Percentiles rank a stretch among this genome's conserved stretches.
Evolutionary conservation across 1,284 basidiomycete species (phyloP).

Genomic region (Puccinia polysora): DNA sequence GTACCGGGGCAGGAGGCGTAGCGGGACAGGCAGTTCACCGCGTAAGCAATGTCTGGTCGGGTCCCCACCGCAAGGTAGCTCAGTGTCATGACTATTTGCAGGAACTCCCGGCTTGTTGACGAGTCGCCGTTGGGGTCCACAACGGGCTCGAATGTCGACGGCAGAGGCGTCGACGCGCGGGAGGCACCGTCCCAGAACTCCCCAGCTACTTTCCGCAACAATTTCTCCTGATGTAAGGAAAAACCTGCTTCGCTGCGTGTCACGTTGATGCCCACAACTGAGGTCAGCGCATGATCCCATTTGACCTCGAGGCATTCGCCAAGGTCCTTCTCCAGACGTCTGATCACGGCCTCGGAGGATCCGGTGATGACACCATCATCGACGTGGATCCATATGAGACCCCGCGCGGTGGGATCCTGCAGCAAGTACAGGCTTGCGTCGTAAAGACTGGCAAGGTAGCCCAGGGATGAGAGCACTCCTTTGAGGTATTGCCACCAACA

Average conservation of each 20-base stretch:
- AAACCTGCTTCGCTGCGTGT: not conserved
- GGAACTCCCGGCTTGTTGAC: not conserved
- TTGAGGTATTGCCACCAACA: constrained; percentile 24
- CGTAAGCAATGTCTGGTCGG: not conserved
- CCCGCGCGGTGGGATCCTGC: no score
- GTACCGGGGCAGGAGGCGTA: no score
- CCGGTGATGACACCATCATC: constrained; percentile 27
- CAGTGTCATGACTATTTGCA: not conserved
- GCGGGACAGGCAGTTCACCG: no score
- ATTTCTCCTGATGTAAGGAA: not conserved
- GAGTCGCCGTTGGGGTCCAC: not conserved
- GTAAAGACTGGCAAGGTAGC: not conserved
- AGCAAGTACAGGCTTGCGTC: constrained; percentile 13
- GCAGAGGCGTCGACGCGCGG: not conserved
- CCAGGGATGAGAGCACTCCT: not conserved
- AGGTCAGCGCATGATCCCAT: not conserved
- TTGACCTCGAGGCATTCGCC: not conserved
- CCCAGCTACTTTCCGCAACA: not conserved
- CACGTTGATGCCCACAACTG: not conserved
- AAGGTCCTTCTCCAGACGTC: not conserved
- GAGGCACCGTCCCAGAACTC: constrained; percentile 9
- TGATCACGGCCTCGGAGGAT: not conserved
- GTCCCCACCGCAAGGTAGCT: not conserved
- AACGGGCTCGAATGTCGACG: not conserved
- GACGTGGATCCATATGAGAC: constrained; percentile 20